A percentile compares a stretch with the other conserved stretches of the same genome.
Conservation (phyloP, 306 rosid species). For the Vigna radiata region DNA sequence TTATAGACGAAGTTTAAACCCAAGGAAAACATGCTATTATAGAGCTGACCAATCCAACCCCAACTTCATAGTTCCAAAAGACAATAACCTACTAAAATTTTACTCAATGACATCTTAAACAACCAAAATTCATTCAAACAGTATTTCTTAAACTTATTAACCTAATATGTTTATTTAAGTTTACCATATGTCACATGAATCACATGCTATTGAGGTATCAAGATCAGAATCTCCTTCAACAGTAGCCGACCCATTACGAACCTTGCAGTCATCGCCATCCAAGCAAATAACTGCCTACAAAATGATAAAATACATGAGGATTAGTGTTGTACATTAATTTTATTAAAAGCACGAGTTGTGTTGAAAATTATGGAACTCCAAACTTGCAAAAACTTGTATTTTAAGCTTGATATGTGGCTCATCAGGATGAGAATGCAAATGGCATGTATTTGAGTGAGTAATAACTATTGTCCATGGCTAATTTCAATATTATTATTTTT, state of each 20-base stretch:
- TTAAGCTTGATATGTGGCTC: neutral
- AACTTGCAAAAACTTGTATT: neutral
- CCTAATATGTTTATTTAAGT: slow-evolving; percentile 31
- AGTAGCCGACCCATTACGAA: slow-evolving; percentile 68
- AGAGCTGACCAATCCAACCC: slow-evolving; percentile 10
- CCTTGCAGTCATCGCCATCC: slow-evolving; percentile 91
- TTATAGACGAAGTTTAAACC: neutral
- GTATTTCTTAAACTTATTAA: slow-evolving; percentile 31
- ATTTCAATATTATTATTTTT: no score
- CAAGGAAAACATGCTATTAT: slow-evolving; percentile 22
- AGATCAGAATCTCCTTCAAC: slow-evolving; percentile 74
- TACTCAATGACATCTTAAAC: slow-evolving; percentile 28
- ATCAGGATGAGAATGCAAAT: neutral
- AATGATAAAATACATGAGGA: slow-evolving; percentile 52
- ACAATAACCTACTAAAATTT: neutral
- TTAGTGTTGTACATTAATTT: slow-evolving; percentile 40
- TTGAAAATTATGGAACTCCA: neutral
- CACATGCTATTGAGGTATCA: slow-evolving; percentile 97
- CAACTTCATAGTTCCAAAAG: slow-evolving; percentile 15
- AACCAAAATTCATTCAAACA: neutral
- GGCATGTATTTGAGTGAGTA: neutral
- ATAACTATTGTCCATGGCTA: no score
- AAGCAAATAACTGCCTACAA: slow-evolving; percentile 98
- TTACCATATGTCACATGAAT: slow-evolving; percentile 94
- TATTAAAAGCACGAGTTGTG: slow-evolving; percentile 27